Evolutionary conservation across 164 flowering plant species (phyloP), one percentile per base, ranked within the genome.

Genomic region (Aristolochia contorta): DNA sequence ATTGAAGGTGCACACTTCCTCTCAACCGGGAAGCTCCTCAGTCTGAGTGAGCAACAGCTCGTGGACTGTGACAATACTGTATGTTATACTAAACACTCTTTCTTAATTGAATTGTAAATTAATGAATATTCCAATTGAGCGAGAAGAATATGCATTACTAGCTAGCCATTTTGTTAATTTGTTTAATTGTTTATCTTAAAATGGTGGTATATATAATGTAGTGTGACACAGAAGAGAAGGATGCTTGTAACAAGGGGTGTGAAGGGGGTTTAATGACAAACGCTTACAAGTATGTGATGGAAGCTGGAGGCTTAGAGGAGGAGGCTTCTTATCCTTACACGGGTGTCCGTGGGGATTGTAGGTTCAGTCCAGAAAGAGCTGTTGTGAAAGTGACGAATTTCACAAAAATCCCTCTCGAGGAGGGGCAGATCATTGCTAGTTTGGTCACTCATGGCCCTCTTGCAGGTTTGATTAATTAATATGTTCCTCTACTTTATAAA

Each of bases 1-100:
- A 64, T 91, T 12, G 97, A 91, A 74, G 97, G 97, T 66, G 88
- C 97, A 37, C 62, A 86, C 65, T 91, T 82, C 69, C 54, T 88
- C 16, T 76, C 84, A 24, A 84, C 91, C 0, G 91, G 96, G 62
- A 78, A 86, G 78, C 96, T 91, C 48, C 73, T 83, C 50, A 84
- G 57, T 53, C 88, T 91, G 13, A 87, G 96, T 43, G 91, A 91
- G 66, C 96, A 91, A 65, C 97, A 91, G 69, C 96, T 91, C 33
- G 81, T 91, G 0, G 97, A 91, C 66, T 91, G 97, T 47, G 97
- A 91, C 69, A 74, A 77, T 67, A 63, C 47, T 80, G 96, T 87
- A 14, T 49, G 64, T 19, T 50, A n/a, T n/a, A n/a, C n/a, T n/a
- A n/a, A n/a, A n/a, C n/a, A n/a, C n/a, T n/a, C n/a, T n/a, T n/a